phyloP scores from a whole-genome alignment of 495 filamentous ascomycete genomes.

The Lophiostoma macrostomum region DNA sequence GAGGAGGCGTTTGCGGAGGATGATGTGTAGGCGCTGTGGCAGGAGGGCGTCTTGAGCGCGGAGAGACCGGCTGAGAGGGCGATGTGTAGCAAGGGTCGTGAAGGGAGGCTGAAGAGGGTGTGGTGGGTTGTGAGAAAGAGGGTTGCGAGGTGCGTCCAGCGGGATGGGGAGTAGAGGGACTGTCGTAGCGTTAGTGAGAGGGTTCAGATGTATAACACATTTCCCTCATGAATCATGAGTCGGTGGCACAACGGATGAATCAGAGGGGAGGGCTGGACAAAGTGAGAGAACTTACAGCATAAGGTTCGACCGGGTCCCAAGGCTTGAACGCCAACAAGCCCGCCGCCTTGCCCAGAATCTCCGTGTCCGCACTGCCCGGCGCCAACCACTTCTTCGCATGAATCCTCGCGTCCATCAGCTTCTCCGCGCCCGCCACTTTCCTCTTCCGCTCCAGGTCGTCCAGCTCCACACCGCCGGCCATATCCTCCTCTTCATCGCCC shows the following conservation, averaged over 20 bases:
- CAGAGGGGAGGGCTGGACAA: neutral
- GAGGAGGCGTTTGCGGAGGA: conserved; percentile 59
- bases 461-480: neutral
- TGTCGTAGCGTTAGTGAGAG: conserved; percentile 38
- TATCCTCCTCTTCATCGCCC: conserved; percentile 38
- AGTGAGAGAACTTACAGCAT: conserved; percentile 50
- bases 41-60: conserved; percentile 91
- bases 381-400: conserved; percentile 80
- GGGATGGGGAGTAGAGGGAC: conserved; percentile 67
- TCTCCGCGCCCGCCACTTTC: conserved; percentile 47
- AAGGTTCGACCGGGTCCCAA: conserved; percentile 54
- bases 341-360: conserved; percentile 64
- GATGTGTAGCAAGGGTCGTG: conserved; percentile 81
- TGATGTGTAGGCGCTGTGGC: conserved; percentile 67
- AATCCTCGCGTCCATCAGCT: conserved; percentile 69
- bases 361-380: conserved; percentile 61
- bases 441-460: no score
- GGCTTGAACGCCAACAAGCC: conserved; percentile 73
- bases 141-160: conserved; percentile 76
- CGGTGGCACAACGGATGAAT: no score
- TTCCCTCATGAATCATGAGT: no score
- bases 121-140: conserved; percentile 85
- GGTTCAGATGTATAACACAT: no score
- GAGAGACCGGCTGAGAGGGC: conserved; percentile 89
- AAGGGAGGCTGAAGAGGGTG: conserved; percentile 77